Evolutionary conservation across 108 stramenopile genomes (phyloP).

Genomic region (Mayamaea pseudoterrestris): DNA sequence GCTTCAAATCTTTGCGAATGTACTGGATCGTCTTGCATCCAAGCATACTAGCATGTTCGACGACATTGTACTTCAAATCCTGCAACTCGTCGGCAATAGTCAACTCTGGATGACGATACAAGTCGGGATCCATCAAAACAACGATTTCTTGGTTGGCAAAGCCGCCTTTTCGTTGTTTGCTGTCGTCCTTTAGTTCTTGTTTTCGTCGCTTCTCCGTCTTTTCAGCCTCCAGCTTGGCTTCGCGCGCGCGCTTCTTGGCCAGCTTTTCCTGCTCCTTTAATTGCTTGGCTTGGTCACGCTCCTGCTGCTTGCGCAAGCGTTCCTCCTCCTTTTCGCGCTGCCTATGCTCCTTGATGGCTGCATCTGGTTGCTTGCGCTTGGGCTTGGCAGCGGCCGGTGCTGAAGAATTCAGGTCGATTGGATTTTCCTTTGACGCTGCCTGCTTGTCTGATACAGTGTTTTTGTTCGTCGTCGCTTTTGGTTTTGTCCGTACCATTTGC

Average conservation of each 20-base stretch:
- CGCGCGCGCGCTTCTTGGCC: constrained; percentile 11
- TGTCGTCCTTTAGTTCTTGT: constrained; percentile 15
- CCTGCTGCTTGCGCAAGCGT: neutral
- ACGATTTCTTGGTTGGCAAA: constrained; percentile 34
- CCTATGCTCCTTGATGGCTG: neutral
- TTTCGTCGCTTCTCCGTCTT: constrained; percentile 2
- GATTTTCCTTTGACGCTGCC: no score
- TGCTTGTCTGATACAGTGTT: no score
- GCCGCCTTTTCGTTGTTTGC: constrained; percentile 27
- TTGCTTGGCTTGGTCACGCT: neutral
- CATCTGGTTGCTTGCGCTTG: neutral
- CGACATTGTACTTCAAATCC: constrained; percentile 7
- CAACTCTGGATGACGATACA: constrained; percentile 1
- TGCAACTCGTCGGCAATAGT: neutral
- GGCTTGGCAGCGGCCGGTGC: neutral
- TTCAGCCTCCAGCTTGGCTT: constrained; percentile 6
- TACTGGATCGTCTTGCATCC: constrained; percentile 21
- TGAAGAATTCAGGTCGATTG: neutral
- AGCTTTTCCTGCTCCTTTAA: constrained; percentile 14
- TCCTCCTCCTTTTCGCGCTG: neutral
- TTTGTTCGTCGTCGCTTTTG: no score
- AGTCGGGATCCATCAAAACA: constrained; percentile 25
- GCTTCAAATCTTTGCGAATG: constrained; percentile 39
- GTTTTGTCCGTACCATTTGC: no score
- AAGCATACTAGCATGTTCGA: constrained; percentile 8